Evolutionary conservation across 1,284 basidiomycete genomes (phyloP).

Genomic region (Boletus sp.): DNA sequence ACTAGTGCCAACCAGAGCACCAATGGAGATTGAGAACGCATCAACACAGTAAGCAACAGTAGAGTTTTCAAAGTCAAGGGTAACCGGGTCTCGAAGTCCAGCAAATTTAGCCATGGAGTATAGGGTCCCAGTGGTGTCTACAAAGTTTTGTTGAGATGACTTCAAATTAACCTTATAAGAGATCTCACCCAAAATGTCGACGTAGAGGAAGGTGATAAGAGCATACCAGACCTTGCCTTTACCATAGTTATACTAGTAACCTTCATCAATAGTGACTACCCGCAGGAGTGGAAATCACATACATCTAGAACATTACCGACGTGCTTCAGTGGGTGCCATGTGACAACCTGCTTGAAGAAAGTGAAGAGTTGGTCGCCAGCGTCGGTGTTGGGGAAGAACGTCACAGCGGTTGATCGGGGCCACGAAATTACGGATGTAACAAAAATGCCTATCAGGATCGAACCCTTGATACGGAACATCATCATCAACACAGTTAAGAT

Average conservation of each 20-base stretch:
- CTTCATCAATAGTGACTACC: background rate
- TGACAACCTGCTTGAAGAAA: constrained; percentile 86
- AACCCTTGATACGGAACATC: constrained; percentile 83
- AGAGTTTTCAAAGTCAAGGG: constrained; percentile 84
- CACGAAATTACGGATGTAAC: constrained; percentile 86
- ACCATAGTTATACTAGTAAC: constrained; percentile 48
- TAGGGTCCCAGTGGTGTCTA: constrained; percentile 66
- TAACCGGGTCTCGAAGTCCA: constrained; percentile 81
- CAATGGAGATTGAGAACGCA: constrained; percentile 78
- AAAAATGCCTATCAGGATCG: constrained; percentile 81
- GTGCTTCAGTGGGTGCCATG: constrained; percentile 63
- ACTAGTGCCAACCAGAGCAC: constrained; percentile 79
- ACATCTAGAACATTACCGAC: constrained; percentile 65
- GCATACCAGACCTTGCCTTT: constrained; percentile 85
- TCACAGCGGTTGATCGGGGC: constrained; percentile 78
- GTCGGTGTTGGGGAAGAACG: constrained; percentile 74
- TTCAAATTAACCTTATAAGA: background rate
- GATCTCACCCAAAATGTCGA: constrained; percentile 71
- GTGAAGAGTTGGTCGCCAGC: constrained; percentile 72
- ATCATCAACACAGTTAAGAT: constrained; percentile 76
- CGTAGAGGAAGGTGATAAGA: constrained; percentile 84
- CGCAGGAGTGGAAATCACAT: constrained; percentile 29
- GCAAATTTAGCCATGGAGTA: constrained; percentile 93
- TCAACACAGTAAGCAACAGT: constrained; percentile 84
- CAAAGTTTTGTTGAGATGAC: constrained; percentile 1